Evolutionary conservation across 2,329 filamentous ascomycete species (phyloP).

Genomic region (Colletotrichum paranaense): DNA sequence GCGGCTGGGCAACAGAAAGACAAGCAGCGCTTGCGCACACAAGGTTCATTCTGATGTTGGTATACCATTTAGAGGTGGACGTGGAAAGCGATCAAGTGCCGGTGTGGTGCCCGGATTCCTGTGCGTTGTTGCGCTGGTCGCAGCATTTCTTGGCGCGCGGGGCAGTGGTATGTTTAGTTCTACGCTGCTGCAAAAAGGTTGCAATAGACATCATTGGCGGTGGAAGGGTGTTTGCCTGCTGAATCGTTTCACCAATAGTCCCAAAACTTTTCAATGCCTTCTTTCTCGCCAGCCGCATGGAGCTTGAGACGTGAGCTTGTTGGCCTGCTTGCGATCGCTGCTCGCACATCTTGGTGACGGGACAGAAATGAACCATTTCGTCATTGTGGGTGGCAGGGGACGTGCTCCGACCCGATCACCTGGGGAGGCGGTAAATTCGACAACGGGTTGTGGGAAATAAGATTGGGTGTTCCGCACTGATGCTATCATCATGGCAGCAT

Average conservation of each 20-base stretch:
- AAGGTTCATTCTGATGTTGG: not conserved
- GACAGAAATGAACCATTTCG: conserved; percentile 5
- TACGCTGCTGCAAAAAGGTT: conserved; percentile 2
- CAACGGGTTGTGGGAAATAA: conserved; percentile 6
- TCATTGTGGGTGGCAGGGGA: conserved; percentile 10
- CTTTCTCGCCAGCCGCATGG: not conserved
- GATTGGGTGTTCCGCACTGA: not conserved
- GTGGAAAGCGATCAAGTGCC: not conserved
- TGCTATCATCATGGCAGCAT: not conserved
- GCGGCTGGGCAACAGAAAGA: conserved; percentile 3
- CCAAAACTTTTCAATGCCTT: not conserved
- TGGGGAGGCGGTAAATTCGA: not conserved
- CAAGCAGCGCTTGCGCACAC: not conserved
- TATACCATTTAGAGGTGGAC: not conserved
- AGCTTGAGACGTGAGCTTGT: not conserved
- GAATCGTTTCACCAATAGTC: not conserved
- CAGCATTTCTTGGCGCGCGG: conserved; percentile 24
- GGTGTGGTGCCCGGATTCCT: not conserved
- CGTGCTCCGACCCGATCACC: not conserved
- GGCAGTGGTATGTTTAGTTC: conserved; percentile 9
- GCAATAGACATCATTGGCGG: conserved; percentile 1
- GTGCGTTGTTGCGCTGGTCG: conserved; percentile 12
- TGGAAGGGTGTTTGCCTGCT: not conserved
- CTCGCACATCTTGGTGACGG: not conserved
- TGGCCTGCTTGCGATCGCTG: not conserved